Evolutionary conservation across 2,329 filamentous ascomycete genomes (phyloP).

Genomic region (Talaromyces albobiverticillius): DNA sequence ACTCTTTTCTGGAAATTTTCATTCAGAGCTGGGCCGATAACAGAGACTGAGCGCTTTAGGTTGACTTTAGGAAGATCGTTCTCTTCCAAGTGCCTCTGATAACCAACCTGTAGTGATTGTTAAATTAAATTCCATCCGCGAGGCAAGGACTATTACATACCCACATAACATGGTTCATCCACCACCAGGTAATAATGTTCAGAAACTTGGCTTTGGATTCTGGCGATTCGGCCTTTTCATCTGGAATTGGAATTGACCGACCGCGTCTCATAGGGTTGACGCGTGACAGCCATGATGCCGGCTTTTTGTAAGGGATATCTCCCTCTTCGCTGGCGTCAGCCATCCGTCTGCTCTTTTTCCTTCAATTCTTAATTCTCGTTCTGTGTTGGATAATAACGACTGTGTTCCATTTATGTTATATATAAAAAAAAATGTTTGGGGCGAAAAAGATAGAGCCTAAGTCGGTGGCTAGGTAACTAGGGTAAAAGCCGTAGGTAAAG

Average conservation of each 20-base stretch:
- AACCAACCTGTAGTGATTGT: constrained; percentile 59
- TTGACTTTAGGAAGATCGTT: constrained; percentile 85
- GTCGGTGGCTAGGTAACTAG: too few relatives aligned
- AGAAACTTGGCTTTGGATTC: constrained; percentile 70
- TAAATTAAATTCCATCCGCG: not conserved
- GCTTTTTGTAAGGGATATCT: not conserved
- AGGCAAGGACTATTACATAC: constrained; percentile 42
- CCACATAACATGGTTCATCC: constrained; percentile 80
- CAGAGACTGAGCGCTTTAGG: constrained; percentile 66
- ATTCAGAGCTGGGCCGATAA: constrained; percentile 63
- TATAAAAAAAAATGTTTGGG: too few relatives aligned
- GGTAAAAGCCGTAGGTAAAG: too few relatives aligned
- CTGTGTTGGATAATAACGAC: too few relatives aligned
- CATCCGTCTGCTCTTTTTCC: not conserved
- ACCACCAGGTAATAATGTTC: constrained; percentile 74
- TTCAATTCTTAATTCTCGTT: too few relatives aligned
- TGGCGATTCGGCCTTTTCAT: constrained; percentile 53
- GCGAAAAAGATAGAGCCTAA: too few relatives aligned
- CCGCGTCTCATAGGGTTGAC: constrained; percentile 16
- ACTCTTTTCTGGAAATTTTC: constrained; percentile 65
- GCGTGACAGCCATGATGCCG: constrained; percentile 11
- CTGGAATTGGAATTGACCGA: constrained; percentile 50
- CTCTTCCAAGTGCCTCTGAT: constrained; percentile 72
- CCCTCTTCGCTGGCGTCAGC: constrained; percentile 15
- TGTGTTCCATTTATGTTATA: too few relatives aligned